Conservation (phyloP, 352 stramenopile species). For the Phytophthora ohioensis region DNA sequence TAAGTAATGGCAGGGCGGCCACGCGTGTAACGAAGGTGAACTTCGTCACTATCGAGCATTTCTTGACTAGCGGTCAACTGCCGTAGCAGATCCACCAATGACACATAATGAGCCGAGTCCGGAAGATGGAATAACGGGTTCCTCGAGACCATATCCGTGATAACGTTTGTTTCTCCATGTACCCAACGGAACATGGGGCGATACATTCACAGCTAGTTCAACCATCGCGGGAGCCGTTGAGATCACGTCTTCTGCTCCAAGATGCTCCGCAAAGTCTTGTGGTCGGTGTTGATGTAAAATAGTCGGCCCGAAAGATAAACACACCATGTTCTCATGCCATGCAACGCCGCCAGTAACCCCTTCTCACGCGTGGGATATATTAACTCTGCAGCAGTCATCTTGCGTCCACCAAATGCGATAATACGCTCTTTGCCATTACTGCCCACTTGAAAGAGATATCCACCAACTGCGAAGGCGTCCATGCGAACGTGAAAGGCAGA, state of each 20-base stretch:
- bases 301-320: conserved; percentile 3
- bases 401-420: conserved; percentile 8
- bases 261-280: neutral
- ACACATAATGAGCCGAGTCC: neutral
- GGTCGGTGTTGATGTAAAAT: neutral
- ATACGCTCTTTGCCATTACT: conserved; percentile 4
- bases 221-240: neutral
- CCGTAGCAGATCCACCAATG: neutral
- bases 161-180: neutral
- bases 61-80: neutral
- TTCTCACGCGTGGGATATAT: conserved; percentile 7
- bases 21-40: neutral
- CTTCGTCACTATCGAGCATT: neutral
- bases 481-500: neutral
- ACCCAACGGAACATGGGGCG: neutral
- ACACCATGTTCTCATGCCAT: neutral
- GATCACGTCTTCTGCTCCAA: neutral
- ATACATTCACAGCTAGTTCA: neutral
- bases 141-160: neutral
- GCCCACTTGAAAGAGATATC: neutral
- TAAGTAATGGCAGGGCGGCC: neutral
- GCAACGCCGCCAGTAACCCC: neutral
- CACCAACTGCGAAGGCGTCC: neutral
- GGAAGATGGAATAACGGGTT: neutral
- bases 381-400: neutral